Percentiles rank a stretch among this genome's conserved stretches.
Evolutionary conservation across 2,329 filamentous ascomycete genomes (phyloP).

Genomic region (Beauveria medogensis): DNA sequence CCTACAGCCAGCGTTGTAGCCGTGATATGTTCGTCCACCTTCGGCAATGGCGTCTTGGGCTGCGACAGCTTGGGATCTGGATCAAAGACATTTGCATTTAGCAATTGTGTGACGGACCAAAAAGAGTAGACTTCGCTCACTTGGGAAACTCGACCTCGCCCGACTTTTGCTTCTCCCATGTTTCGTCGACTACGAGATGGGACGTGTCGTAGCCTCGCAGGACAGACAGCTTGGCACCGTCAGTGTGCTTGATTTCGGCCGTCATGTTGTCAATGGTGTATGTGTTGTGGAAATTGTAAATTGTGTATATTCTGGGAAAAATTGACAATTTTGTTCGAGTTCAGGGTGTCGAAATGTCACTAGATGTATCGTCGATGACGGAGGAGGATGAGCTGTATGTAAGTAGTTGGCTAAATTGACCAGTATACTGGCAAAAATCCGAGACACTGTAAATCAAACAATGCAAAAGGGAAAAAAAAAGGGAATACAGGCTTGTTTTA

Average conservation of each 20-base stretch:
- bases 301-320: background rate
- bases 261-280: background rate
- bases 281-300: background rate
- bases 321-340: no score
- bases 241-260: background rate
- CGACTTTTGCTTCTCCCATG: background rate
- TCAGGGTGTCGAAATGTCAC: background rate
- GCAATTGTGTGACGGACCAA: no score
- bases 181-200: slow-evolving; percentile 8
- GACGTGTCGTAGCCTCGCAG: slow-evolving; percentile 8
- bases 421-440: no score
- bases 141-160: slow-evolving; percentile 3
- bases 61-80: background rate
- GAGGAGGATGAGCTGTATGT: background rate
- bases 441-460: background rate
- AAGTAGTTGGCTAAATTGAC: no score
- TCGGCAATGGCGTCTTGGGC: background rate
- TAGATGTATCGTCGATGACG: background rate
- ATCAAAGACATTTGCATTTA: no score
- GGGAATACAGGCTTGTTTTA: background rate
- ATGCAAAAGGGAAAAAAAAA: background rate
- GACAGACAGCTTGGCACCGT: slow-evolving; percentile 6
- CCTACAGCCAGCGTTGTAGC: slow-evolving; percentile 8
- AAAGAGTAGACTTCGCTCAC: background rate
- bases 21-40: slow-evolving; percentile 8